Conservation (phyloP, 2,329 filamentous ascomycete genomes). For the Sarocladium kiliense region DNA sequence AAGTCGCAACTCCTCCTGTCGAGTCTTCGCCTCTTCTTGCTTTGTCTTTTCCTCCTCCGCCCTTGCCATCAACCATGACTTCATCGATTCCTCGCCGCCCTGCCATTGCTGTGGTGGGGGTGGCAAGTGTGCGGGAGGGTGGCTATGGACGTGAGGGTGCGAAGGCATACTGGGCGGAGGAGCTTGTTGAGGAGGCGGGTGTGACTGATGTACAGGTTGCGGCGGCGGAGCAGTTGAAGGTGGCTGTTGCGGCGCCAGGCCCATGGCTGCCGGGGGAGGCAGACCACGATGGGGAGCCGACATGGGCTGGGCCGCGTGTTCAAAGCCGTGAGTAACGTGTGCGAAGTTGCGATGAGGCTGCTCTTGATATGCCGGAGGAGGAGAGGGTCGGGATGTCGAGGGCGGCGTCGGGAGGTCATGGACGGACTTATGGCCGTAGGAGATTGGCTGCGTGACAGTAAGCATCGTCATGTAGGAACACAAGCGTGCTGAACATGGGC, state of each 20-base stretch:
- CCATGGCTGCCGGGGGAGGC: conserved; percentile 63
- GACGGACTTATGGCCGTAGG: conserved; percentile 55
- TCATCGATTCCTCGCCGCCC: conserved; percentile 65
- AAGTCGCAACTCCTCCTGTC: conserved; percentile 59
- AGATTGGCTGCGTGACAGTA: conserved; percentile 55
- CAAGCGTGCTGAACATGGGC: conserved; percentile 5
- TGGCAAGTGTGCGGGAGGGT: conserved; percentile 41
- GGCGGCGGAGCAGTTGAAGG: conserved; percentile 21
- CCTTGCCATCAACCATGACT: conserved; percentile 65
- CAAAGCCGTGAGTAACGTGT: conserved; percentile 38
- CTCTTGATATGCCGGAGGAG: conserved; percentile 47
- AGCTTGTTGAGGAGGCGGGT: conserved; percentile 18
- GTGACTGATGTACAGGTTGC: conserved; percentile 19
- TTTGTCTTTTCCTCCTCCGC: conserved; percentile 67
- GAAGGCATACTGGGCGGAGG: conserved; percentile 19
- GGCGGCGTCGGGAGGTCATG: conserved; percentile 59
- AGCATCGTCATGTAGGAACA: conserved; percentile 45
- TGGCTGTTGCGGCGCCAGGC: conserved; percentile 45
- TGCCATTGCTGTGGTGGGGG: conserved; percentile 62
- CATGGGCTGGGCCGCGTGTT: conserved; percentile 48
- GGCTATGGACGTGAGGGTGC: conserved; percentile 27
- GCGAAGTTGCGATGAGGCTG: conserved; percentile 36
- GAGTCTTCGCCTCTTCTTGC: conserved; percentile 69
- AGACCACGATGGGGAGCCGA: conserved; percentile 64
- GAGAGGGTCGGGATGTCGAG: conserved; percentile 48